Evolutionary conservation across 306 rosid species (phyloP).

Genomic region (Spatholobus suberectus): DNA sequence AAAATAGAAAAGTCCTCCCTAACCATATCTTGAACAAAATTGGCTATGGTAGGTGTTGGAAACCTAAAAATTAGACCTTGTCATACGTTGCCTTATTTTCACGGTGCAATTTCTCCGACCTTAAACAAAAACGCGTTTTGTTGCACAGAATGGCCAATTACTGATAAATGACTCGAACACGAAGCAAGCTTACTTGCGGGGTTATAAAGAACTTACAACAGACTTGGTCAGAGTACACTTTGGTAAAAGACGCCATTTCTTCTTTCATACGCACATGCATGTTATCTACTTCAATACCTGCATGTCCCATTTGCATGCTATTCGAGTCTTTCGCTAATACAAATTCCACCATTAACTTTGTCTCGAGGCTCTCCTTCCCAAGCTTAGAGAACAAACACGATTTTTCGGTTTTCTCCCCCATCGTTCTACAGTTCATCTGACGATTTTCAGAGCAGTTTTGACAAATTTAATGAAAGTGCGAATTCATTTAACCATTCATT

Average conservation of each 20-base stretch:
- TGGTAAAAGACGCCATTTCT: not conserved
- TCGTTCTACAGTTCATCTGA: constrained; percentile 1
- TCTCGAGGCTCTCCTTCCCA: not conserved
- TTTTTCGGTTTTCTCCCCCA: constrained; percentile 23
- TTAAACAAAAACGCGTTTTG: constrained; percentile 30
- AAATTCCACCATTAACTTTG: constrained; percentile 1
- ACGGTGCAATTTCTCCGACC: not conserved
- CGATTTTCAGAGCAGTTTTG: not conserved
- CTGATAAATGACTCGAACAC: not conserved
- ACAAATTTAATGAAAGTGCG: constrained; percentile 9
- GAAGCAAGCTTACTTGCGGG: not conserved
- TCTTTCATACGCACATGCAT: not conserved
- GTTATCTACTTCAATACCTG: not conserved
- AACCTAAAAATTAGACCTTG: not conserved
- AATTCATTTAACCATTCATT: no score
- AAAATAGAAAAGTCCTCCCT: not conserved
- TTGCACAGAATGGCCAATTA: not conserved
- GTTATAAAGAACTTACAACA: not conserved
- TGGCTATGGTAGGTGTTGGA: no score
- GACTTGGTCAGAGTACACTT: not conserved
- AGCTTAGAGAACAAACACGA: constrained; percentile 34
- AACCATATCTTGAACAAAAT: no score
- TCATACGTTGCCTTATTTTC: not conserved
- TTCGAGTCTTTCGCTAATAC: not conserved
- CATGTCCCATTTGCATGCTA: not conserved